These are phyloP conservation scores for Myxozyma vanderwaltii DNA, from an alignment of 805 yeast species.

Conservation along the genomic window DNA sequence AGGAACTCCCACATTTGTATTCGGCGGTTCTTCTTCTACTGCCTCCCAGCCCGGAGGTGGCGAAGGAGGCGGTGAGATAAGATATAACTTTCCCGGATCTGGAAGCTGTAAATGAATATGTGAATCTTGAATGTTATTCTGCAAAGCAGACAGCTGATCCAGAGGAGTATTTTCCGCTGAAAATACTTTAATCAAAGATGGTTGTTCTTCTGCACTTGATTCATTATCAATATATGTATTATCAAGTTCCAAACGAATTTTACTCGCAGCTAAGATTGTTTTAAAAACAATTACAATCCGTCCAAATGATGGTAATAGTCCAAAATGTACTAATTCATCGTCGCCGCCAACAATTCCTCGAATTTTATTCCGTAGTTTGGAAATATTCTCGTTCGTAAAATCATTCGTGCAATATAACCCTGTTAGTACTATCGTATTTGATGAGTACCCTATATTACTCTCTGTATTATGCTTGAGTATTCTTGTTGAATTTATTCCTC, in stretches of 20 bases:
- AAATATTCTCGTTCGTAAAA: neutral
- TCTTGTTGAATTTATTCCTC: too few species aligned
- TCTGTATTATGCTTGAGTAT: too few species aligned
- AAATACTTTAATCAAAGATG: slow-evolving; percentile 5
- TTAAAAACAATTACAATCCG: slow-evolving; percentile 27
- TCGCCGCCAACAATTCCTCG: neutral
- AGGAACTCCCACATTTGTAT: slow-evolving; percentile 23
- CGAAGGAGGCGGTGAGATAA: slow-evolving; percentile 39
- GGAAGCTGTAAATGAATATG: slow-evolving; percentile 33
- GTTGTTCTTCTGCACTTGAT: neutral
- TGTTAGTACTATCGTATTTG: slow-evolving; percentile 10
- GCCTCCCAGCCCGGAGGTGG: slow-evolving; percentile 38
- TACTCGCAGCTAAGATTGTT: slow-evolving; percentile 19
- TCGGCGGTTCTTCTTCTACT: slow-evolving; percentile 35
- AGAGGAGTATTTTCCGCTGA: slow-evolving; percentile 20
- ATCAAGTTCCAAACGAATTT: slow-evolving; percentile 9
- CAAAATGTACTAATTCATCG: slow-evolving; percentile 25
- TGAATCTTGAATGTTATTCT: too few species aligned
- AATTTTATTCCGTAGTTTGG: neutral
- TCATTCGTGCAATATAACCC: neutral
- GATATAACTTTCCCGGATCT: slow-evolving; percentile 32
- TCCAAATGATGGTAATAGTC: slow-evolving; percentile 23
- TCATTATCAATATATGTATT: neutral
- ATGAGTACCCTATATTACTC: too few species aligned
- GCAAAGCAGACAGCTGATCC: neutral